phyloP scores from a whole-genome alignment of 2,329 filamentous ascomycete genomes.

The Microsporum ferrugineum region DNA sequence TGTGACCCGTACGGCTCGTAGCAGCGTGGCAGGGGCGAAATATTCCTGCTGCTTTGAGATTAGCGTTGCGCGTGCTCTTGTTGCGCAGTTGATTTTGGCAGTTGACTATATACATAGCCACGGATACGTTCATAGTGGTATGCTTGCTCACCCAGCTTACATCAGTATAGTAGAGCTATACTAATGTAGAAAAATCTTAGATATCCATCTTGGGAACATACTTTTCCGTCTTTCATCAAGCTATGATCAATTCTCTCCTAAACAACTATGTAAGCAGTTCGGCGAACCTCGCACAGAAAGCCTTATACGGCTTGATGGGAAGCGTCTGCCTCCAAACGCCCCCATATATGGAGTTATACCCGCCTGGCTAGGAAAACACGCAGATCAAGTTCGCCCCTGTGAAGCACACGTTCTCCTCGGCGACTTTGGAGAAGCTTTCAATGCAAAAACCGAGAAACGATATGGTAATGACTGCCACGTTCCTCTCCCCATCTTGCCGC shows the following conservation, averaged over 20 bases:
- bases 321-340: constrained; percentile 17
- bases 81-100: constrained; percentile 14
- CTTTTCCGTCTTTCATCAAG: constrained; percentile 12
- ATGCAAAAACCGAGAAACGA: constrained; percentile 15
- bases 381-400: constrained; percentile 16
- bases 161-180: not conserved
- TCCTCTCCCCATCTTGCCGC: constrained; percentile 14
- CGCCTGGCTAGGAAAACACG: constrained; percentile 18
- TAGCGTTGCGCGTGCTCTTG: constrained; percentile 13
- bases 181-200: constrained; percentile 6
- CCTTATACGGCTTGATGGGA: constrained; percentile 13
- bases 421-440: constrained; percentile 26
- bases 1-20: constrained; percentile 13
- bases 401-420: constrained; percentile 21
- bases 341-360: constrained; percentile 14
- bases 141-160: not conserved
- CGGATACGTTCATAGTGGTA: constrained; percentile 18
- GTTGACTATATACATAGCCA: constrained; percentile 17
- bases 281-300: constrained; percentile 16
- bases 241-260: constrained; percentile 16
- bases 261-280: constrained; percentile 19
- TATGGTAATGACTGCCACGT: constrained; percentile 18
- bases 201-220: constrained; percentile 19
- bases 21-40: constrained; percentile 16
- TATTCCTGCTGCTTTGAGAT: constrained; percentile 12